Evolutionary conservation across 768 basidiomycete genomes (phyloP).

Genomic region (Auriculariales sp.): DNA sequence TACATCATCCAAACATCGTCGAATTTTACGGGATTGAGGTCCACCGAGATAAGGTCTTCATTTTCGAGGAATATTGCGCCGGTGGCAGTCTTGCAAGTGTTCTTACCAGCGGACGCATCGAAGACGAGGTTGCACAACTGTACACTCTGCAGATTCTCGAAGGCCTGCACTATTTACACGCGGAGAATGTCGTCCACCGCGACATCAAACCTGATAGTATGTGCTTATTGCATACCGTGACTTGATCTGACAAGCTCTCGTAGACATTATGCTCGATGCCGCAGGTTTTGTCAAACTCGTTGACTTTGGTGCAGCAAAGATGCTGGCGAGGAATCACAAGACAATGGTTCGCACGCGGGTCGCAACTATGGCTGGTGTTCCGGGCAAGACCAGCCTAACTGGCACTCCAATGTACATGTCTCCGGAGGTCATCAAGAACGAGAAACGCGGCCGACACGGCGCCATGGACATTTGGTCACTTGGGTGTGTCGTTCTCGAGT

Average conservation of each 20-base stretch:
- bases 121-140: conserved; percentile 91
- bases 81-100: conserved; percentile 84
- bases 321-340: conserved; percentile 79
- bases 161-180: conserved; percentile 87
- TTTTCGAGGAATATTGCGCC: conserved; percentile 97
- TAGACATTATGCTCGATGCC: conserved; percentile 87
- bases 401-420: conserved; percentile 99
- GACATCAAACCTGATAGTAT: conserved; percentile 98
- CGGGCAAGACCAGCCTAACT: conserved; percentile 72
- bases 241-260: neutral
- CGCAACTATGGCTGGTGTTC: conserved; percentile 19
- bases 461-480: conserved; percentile 99
- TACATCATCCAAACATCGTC: conserved; percentile 94
- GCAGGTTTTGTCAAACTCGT: conserved; percentile 90
- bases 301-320: conserved; percentile 95
- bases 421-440: conserved; percentile 94
- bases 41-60: conserved; percentile 95
- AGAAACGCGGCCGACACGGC: conserved; percentile 72
- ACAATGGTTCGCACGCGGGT: conserved; percentile 64
- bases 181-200: conserved; percentile 82
- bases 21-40: conserved; percentile 99
- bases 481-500: conserved; percentile 95
- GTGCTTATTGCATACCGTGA: conserved; percentile 15
- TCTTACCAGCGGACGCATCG: conserved; percentile 86
- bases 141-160: conserved; percentile 97